Percentiles rank a stretch among this genome's conserved stretches.
Evolutionary conservation across 2,329 filamentous ascomycete species (phyloP).

Genomic region (Zarea fungicola): DNA sequence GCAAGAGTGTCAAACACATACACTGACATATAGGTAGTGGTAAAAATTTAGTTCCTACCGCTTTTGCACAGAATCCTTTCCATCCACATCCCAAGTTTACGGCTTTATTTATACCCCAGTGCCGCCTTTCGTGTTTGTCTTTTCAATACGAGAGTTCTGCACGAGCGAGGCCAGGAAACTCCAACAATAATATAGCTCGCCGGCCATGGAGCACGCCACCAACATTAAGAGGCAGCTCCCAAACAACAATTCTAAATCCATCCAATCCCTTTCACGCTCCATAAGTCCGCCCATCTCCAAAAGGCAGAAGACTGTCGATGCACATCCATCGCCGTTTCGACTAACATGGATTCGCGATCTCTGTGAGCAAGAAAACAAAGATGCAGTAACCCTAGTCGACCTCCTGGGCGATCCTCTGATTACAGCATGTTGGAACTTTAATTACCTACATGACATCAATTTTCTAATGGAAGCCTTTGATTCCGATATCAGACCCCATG

Average conservation of each 20-base stretch:
- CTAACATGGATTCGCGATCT: constrained; percentile 66
- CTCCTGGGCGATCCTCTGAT: constrained; percentile 72
- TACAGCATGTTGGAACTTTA: constrained; percentile 66
- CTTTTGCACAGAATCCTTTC: no score
- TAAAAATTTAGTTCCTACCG: no score
- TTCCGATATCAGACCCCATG: constrained; percentile 40
- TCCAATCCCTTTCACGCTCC: constrained; percentile 29
- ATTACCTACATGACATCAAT: constrained; percentile 57
- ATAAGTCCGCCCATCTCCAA: constrained; percentile 43
- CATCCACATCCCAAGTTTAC: no score
- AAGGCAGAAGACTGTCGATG: constrained; percentile 19
- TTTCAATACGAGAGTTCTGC: no score
- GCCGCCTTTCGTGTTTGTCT: no score
- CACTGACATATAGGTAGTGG: no score
- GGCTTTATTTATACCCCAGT: no score
- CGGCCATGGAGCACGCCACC: constrained; percentile 1
- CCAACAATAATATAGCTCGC: no score
- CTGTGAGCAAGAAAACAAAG: constrained; percentile 53
- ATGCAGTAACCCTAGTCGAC: constrained; percentile 60
- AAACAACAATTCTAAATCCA: constrained; percentile 1
- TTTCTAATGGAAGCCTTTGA: constrained; percentile 54
- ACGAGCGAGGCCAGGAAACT: no score
- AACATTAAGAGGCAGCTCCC: constrained; percentile 1
- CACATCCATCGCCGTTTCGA: constrained; percentile 60
- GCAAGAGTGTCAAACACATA: no score